Base-by-base conservation (phyloP, 2,329 filamentous ascomycete genomes). In the Coniosporium tulheliwenetii region DNA sequence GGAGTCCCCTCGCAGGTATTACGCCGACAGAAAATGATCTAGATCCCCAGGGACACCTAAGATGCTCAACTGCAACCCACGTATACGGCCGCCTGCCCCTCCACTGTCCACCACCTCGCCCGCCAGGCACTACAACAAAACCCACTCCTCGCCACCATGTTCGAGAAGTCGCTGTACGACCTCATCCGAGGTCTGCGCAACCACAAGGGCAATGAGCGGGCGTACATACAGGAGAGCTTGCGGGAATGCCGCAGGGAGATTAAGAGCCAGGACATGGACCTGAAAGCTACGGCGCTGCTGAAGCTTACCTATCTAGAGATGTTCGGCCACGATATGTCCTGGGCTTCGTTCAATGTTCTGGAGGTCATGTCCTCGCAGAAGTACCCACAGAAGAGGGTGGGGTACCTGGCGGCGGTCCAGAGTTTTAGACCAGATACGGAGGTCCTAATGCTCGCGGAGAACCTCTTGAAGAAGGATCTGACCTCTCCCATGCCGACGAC, bases 241-340 rank as follows among this genome's bases (percentile, higher is more conserved):
- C 87, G 86, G 68, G 91, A 98, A 82, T 98, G 91, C 63, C 85
- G 87, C 52, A 71, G 79, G 55, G 91, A 98, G 63, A 85, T 96
- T 58, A 81, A 81, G 58, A 82, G 83, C 50, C 82, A 89, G 64
- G 91, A 98, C 62, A 91, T 95, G 82, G 82, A 96, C 65, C 74
- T 94, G 63, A 98, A 98, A 70, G 87, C 91, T 14, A 96, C 86
- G 30, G 91, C 91, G 37, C 72, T 98, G 41, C 69, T 98, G 55
- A 98, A 98, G 68, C 74, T 98, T 52, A 81, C 95, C 40, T 98
- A 98, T 60, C 76, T 98, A 49, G 91, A 98, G 60, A 98, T 98
- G 91, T 87, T 96, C 51, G 91, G 91, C 10, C 84, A 96, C 59
- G 91, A 96, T 63, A 98, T 98, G 91, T 95, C 89, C 2, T 98